Conservation (phyloP, 2,329 filamentous ascomycete genomes). For the Fusarium phyllophilum region DNA sequence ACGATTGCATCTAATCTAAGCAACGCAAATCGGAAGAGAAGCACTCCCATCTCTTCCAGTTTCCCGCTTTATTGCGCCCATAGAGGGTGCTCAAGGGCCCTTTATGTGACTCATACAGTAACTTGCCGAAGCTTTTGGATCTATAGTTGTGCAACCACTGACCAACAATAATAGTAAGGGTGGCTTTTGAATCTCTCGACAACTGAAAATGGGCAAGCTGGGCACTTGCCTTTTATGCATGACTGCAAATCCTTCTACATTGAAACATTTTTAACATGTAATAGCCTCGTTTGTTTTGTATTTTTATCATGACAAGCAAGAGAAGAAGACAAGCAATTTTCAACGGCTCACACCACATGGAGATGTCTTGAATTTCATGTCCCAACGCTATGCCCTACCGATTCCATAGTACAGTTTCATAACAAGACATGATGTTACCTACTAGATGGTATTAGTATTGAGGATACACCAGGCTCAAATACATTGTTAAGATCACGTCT, state of each 20-base stretch:
- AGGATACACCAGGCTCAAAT: background rate
- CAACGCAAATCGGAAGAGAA: background rate
- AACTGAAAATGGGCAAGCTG: background rate
- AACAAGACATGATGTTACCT: background rate
- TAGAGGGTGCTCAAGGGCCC: too few species aligned
- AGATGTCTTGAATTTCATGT: background rate
- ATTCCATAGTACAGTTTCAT: too few species aligned
- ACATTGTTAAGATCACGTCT: background rate
- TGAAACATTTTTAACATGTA: accelerated
- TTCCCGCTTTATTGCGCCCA: background rate
- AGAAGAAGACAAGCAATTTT: background rate
- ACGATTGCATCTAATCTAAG: background rate
- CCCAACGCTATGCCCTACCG: background rate
- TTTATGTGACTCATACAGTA: background rate
- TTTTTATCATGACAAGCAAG: background rate
- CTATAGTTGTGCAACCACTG: background rate
- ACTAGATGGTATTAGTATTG: background rate
- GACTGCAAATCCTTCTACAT: too few species aligned
- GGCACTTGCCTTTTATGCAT: background rate
- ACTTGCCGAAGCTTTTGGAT: background rate
- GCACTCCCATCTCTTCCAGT: background rate
- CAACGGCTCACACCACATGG: background rate
- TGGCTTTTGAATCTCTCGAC: background rate
- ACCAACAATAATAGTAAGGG: background rate
- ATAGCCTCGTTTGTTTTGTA: too few species aligned